Evolutionary conservation across 1,284 basidiomycete genomes (phyloP), one percentile per base, ranked within the genome.

Genomic region (Dichomitus squalens): DNA sequence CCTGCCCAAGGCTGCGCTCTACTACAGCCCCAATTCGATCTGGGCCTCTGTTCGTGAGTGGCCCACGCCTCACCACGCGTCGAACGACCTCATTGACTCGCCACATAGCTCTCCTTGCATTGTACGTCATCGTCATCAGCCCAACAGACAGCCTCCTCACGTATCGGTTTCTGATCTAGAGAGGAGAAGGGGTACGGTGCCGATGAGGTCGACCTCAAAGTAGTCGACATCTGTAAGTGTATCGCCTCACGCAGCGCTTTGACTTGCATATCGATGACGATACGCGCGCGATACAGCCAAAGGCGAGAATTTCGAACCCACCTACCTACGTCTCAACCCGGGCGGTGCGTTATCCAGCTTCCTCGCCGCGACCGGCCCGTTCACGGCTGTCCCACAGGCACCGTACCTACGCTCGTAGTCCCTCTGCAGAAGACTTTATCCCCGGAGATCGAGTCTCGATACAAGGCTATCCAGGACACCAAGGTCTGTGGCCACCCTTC

Each of bases 401-500:
- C 89, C n/a, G 82, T 95, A 0, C 93, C 93, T 5, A 90, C 90
- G 0, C 76, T 96, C 41, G 87, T 95, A 21, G 92, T 95, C 3
- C 93, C 93, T 0, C 76, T 92, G 18, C 76, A 86, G 64, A 87
- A 87, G 66, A 92, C 90, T 14, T 80, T 91, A 7, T 78, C 80
- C 3, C 76, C 83, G 4, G 90, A 90, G 38, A 82, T 87, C 33
- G 90, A 92, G 64, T 90, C 85, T 64, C 83, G 90, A 46, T 96
- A 92, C 76, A 88, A 92, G 64, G 88, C 91, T 5, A 74, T 95
- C 54, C 85, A 85, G 33, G 90, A 93, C 63, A 85, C 85, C 21
- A 88, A 86, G 76, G 92, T 89, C 54, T 52, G 79, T 69, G 27
- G 18, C 44, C 29, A n/a, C 6, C 9, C 25, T 51, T 29, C 35